phyloP scores from a whole-genome alignment of 2,329 filamentous ascomycete species.

The Coniella lustricola region DNA sequence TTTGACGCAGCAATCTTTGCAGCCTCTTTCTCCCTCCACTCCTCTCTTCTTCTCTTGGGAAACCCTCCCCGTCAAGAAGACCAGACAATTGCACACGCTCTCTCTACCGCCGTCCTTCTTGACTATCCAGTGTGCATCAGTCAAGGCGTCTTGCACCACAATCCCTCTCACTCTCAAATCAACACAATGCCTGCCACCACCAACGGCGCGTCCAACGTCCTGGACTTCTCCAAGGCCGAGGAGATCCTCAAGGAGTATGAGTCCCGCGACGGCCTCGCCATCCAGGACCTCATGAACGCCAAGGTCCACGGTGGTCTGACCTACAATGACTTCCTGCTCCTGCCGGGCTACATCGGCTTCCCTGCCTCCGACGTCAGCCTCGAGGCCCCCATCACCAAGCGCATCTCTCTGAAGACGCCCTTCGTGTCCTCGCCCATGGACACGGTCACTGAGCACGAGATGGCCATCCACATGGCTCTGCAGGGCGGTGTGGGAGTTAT shows the following conservation, averaged over 20 bases:
- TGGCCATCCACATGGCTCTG: slow-evolving; percentile 96
- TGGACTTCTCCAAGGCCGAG: slow-evolving; percentile 69
- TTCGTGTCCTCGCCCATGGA: slow-evolving; percentile 99
- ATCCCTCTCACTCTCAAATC: slow-evolving; percentile 20
- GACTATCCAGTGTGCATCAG: slow-evolving; percentile 5
- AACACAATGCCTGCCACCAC: slow-evolving; percentile 61
- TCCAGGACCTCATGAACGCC: slow-evolving; percentile 82
- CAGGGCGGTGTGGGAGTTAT: slow-evolving; percentile 89
- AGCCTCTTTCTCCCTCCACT: not conserved
- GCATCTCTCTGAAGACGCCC: slow-evolving; percentile 91
- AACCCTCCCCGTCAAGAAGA: slow-evolving; percentile 16
- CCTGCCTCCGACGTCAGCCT: slow-evolving; percentile 81
- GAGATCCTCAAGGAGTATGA: slow-evolving; percentile 78
- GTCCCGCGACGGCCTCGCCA: slow-evolving; percentile 76
- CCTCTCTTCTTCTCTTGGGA: slow-evolving; percentile 15
- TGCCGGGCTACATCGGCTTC: slow-evolving; percentile 98
- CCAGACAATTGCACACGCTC: slow-evolving; percentile 9
- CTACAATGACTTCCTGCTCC: slow-evolving; percentile 96
- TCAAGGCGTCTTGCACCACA: not conserved
- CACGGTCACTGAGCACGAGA: slow-evolving; percentile 97
- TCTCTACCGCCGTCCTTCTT: slow-evolving; percentile 12
- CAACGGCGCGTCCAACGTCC: slow-evolving; percentile 49
- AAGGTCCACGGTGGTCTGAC: slow-evolving; percentile 88
- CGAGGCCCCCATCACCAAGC: slow-evolving; percentile 89
- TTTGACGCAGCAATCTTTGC: slow-evolving; percentile 6